Base-by-base conservation (phyloP, 805 yeast species). In the Myxozyma udenii region DNA sequence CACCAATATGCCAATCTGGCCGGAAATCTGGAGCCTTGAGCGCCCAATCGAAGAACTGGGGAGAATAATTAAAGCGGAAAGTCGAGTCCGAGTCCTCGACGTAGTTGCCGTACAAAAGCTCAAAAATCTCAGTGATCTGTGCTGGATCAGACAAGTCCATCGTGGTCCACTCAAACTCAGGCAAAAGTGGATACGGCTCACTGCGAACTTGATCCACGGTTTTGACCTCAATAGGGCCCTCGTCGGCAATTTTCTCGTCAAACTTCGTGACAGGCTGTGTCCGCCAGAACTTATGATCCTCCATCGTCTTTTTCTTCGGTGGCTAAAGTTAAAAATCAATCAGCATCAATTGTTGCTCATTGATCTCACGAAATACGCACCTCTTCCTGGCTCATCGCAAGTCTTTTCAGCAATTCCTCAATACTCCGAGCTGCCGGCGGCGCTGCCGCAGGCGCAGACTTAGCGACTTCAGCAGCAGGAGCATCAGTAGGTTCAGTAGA, bases 271-370 rank as follows among this genome's bases (percentile, higher is more conserved):
- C 98, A 0, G 98, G 98, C 71, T 93, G 98, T 1, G 98, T 93
- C 64, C 85, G 87, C 98, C 98, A 93, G 71, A 93, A 93, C 71
- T 86, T 87, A 74, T 90, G 87, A 65, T 90, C 95, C 46, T 85
- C 81, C 86, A 89, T 88, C 21, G 82, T 57, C 58, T 71, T 71
- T 14, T 63, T 68, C 41, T 55, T 30, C 2, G 33, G 47, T 19
- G 28, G 30, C 41, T 35, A 14, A 43, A 25, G 21, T 18, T 19
- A 22, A 2, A 30, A 24, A 3, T 28, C 4, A 4, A 44, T 4
- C 4, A 24, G 26, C 2, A 9, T n/a, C 7, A 9, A 19, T 28
- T 25, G 16, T n/a, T 23, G 22, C 14, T 21, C n/a, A 24, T 25
- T 25, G 16, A 3, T 18, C 24, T 19, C 28, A 35, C 44, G 26